Conservation (phyloP, 257 asterid species). For the Solanum ossicruentum region DNA sequence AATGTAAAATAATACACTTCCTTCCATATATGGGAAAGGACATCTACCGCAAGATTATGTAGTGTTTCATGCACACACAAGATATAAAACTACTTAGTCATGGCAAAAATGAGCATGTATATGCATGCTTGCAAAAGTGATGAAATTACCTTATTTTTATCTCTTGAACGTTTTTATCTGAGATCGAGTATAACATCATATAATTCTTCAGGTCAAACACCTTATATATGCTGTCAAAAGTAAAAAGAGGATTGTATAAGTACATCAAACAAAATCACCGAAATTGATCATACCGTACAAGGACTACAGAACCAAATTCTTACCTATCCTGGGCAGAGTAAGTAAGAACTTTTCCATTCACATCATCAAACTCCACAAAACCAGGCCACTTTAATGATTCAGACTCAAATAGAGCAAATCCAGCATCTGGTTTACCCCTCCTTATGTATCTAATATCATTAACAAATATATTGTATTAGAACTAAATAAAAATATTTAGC, state of each 20-base stretch:
- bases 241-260: not conserved
- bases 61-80: not conserved
- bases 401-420: conserved; percentile 86
- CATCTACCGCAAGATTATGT: not conserved
- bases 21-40: not conserved
- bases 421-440: conserved; percentile 96
- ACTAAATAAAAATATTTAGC: not conserved
- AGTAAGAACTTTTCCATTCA: conserved; percentile 93
- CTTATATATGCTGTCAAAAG: conserved; percentile 59
- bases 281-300: not conserved
- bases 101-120: not conserved
- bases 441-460: conserved; percentile 53
- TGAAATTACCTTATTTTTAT: conserved; percentile 36
- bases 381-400: conserved; percentile 99
- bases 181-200: conserved; percentile 85
- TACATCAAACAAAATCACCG: not conserved
- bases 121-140: not conserved
- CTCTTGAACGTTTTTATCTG: conserved; percentile 78
- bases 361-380: conserved; percentile 97
- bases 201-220: conserved; percentile 56
- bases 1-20: not conserved
- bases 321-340: conserved; percentile 96
- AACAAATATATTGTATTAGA: not conserved
- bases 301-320: not conserved
- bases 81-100: not conserved